Evolutionary conservation across 768 basidiomycete species (phyloP).

Genomic region (Mycena galopus): DNA sequence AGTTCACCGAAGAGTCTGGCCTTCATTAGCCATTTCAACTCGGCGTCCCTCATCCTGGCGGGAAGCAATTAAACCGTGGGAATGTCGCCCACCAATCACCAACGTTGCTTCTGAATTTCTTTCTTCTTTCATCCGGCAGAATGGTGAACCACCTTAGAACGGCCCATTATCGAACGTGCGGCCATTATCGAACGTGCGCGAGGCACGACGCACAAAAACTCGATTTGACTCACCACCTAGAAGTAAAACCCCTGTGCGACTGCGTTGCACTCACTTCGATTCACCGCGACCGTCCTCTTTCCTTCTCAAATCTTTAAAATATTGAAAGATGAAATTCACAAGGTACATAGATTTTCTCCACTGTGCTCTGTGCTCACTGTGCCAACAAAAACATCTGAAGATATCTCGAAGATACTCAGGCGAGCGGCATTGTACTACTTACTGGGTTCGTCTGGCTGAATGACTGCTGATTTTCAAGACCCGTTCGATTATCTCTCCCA

Average conservation of each 20-base stretch:
- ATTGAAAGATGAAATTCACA: slow-evolving; percentile 67
- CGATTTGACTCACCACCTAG: slow-evolving; percentile 1
- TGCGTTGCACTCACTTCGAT: neutral
- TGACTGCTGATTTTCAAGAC: neutral
- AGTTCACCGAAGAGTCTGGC: neutral
- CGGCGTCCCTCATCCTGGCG: neutral
- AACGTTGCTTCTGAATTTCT: slow-evolving; percentile 11
- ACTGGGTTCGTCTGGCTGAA: neutral
- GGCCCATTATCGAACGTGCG: slow-evolving; percentile 26
- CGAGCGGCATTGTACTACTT: slow-evolving; percentile 35
- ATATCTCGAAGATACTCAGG: slow-evolving; percentile 81
- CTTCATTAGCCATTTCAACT: neutral
- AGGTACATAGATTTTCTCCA: slow-evolving; percentile 51
- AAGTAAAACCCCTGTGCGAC: neutral
- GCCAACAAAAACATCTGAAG: slow-evolving; percentile 50
- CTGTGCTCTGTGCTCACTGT: neutral
- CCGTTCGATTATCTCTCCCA: neutral
- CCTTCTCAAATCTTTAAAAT: neutral
- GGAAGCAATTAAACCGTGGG: slow-evolving; percentile 17
- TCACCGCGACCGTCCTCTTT: neutral
- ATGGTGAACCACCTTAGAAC: slow-evolving; percentile 13
- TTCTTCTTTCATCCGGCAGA: neutral
- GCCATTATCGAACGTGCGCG: slow-evolving; percentile 23
- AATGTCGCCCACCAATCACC: neutral
- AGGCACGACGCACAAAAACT: slow-evolving; percentile 17